Evolutionary conservation across 139 green algal species (phyloP), one percentile per base, ranked within the genome.

Genomic region (Volvox africanus): DNA sequence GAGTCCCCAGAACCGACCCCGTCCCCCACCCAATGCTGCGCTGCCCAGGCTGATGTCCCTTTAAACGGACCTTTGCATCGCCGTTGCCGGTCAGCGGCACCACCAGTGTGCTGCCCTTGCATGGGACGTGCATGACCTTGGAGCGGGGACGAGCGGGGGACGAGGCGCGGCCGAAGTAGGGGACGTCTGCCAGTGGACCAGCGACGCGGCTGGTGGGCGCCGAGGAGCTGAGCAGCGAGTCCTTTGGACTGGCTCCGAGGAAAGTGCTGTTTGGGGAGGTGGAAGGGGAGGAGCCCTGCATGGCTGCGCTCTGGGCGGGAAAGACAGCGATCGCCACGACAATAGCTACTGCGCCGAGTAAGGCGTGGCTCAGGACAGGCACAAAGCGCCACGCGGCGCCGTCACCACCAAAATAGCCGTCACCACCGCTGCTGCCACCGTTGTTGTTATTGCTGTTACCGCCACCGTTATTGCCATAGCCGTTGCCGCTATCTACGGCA

Each of bases 101-200:
- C 37, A 89, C 85, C 37, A 89, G 68, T 1, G 85, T 89, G 85
- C 69, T 82, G 68, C 71, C 85, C 33, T 62, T 62, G 85, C 69
- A 71, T 24, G 71, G 0, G 0, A 89, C 85, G 85, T 89, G 85
- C 85, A 82, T 44, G 35, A 89, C 85, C 85, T 89, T 82, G 69
- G 69, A 73, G 17, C 69, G 85, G 3, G 85, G 85, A 71, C 85
- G 85, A 19, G 18, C 12, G 28, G 85, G 35, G 61, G 61, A 76
- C 24, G 33, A 55, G 65, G 26, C 18, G 33, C 33, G 26, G 85
- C 18, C 62, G 69, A 33, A 68, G 37, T 6, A 20, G 28, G 26
- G 28, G 2, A 37, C 55, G 50, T 44, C 44, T 18, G 82, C 68
- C 36, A 50, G 19, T 22, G 26, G 16, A 22, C 22, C 44, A 28